Evolutionary conservation across 306 rosid genomes (phyloP), one percentile per base, ranked within the genome.

Genomic region (Echinosophora koreensis): DNA sequence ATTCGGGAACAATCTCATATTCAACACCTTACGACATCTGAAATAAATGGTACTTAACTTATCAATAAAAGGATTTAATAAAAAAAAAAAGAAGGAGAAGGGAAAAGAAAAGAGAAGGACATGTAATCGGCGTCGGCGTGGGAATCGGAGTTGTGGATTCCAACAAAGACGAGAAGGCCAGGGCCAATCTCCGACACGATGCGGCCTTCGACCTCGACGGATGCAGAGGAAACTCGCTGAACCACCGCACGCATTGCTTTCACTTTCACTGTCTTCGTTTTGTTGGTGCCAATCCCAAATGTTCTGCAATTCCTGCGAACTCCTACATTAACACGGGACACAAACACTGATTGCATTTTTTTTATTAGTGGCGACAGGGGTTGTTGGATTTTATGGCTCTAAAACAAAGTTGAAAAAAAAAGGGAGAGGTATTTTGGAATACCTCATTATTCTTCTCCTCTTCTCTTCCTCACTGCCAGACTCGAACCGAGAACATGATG

Each of bases 21-120:
- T 94, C 88, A 94, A 86, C 12, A 90, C 98, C 86, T 94, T 94
- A 52, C 97, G 82, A 77, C 97, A 94, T 84, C 97, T 91, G 84
- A 67, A 76, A 27, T 13, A 42, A 17, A 67, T 8, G 5, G 56
- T 28, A 70, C 17, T 69, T 16, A 0, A 15, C 22, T 6, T 4
- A 57, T 2, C 2, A 22, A 22, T 22, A 22, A 22, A 22, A 22
- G 6, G 11, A 51, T 61, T 3, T 41, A 7, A 41, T 41, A 41
- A 41, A 37, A 50, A n/a, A 32, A 12, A 35, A 38, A 37, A 5
- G 6, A 5, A 4, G 0, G 47, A 9, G 18, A 12, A 11, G 5
- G 3, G 28, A 4, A 18, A 18, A 32, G 6, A 54, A 3, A 0
- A 62, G 62, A 49, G 54, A 47, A 63, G 32, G 71, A 94, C 97